Base-by-base conservation (phyloP, 306 rosid genomes). In the Cercis canadensis region DNA sequence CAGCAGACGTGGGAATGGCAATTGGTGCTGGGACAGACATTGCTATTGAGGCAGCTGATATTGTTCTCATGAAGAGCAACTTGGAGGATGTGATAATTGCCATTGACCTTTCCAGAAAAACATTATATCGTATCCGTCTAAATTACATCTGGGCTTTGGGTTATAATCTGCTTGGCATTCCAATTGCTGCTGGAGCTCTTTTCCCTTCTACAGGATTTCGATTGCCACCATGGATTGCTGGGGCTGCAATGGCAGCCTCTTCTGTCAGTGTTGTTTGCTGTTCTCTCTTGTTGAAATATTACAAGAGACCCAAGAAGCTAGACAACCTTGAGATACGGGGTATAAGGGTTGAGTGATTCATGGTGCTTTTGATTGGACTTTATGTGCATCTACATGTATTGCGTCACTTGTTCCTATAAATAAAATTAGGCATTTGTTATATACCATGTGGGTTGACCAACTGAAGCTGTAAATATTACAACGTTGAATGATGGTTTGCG, bases 181-280 rank as follows among this genome's bases (percentile, higher is more conserved):
- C 96, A 17, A 85, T 92, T 0, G 97, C 98, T 7, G 96, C 96
- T 0, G 97, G 97, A 43, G 83, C 54, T 49, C 80, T 92, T 61
- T 90, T 86, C 77, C 97, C 98, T 6, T 83, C 81, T 12, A 87
- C 97, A 7, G 47, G 91, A 44, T 88, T 90, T 66, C 72, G 96
- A 8, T 71, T 92, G 62, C 98, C 97, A 0, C 98, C 98, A 5
- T 92, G 97, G 96, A 77, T 92, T 71, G 98, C 98, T 29, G 98
- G 98, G 54, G 98, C 98, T 32, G 98, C 98, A 14, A 92, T 92
- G 98, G 98, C 98, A 32, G 96, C 98, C 24, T 92, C 98, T 59
- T 92, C 98, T 31, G 92, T 92, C 31, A 88, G 96, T 13, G 96
- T 92, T 18, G 98, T 92, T 52, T 92, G 96, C 46, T 89, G 92